Evolutionary conservation across 345 rosid species (phyloP).

Genomic region (Clarkia xantiana): DNA sequence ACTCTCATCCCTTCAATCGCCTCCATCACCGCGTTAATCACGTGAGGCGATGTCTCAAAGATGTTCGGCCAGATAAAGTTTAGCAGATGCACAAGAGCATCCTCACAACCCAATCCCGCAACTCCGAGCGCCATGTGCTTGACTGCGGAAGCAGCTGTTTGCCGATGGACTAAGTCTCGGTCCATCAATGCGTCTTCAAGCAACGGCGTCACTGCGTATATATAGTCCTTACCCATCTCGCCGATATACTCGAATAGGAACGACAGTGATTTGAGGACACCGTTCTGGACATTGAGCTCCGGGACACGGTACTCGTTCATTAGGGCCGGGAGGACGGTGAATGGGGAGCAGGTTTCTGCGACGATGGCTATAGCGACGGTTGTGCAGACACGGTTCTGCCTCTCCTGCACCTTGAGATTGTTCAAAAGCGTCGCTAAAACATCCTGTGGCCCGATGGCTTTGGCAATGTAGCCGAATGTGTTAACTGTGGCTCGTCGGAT

Average conservation of each 20-base stretch:
- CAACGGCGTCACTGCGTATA: conserved; percentile 95
- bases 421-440: conserved; percentile 88
- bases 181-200: conserved; percentile 98
- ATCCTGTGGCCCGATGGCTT: conserved; percentile 99
- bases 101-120: conserved; percentile 98
- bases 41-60: conserved; percentile 97
- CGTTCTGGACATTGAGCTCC: conserved; percentile 96
- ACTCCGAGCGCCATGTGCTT: conserved; percentile 98
- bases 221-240: conserved; percentile 98
- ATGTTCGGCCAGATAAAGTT: conserved; percentile 98
- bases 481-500: conserved; percentile 93
- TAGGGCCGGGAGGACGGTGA: conserved; percentile 83
- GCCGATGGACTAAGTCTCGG: conserved; percentile 92
- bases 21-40: conserved; percentile 95
- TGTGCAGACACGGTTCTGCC: conserved; percentile 99
- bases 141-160: conserved; percentile 96
- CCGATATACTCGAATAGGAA: conserved; percentile 96
- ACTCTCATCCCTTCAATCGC: conserved; percentile 97
- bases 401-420: conserved; percentile 98
- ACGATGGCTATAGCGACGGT: conserved; percentile 96
- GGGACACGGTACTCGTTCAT: conserved; percentile 99
- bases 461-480: conserved; percentile 95
- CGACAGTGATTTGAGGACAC: conserved; percentile 90
- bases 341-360: conserved; percentile 96
- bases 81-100: conserved; percentile 73